Evolutionary conservation across 306 rosid species (phyloP), one percentile per base, ranked within the genome.

Genomic region (Geum urbanum): DNA sequence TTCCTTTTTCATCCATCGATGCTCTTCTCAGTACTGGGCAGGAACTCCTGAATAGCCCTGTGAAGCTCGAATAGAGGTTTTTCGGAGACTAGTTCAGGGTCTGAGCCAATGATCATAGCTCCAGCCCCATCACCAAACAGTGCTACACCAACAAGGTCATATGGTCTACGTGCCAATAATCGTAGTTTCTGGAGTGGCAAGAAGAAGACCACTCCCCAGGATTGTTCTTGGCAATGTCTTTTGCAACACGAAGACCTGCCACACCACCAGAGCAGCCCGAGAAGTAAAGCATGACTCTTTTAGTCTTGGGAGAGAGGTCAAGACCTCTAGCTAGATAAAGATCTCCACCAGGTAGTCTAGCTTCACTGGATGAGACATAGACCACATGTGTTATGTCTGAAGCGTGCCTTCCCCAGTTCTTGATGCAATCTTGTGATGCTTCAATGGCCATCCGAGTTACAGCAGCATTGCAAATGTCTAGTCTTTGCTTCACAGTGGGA

Each of bases 261-360:
- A 88, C 99, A 4, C 99, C 99, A 11, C 99, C 96, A 0, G 97
- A 90, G 63, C 96, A 94, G n/a, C 97, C 99, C 19, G 65, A 72
- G 27, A 90, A 88, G 78, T 88, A 88, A 40, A 90, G 96, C 96
- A 87, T 44, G 76, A 79, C 69, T 19, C 98, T 64, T 73, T 78
- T 85, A 59, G 86, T 80, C 4, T 74, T 65, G 39, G 97, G 89
- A 68, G 41, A 51, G 52, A 94, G 87, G 62, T 91, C 96, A 6
- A 91, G 91, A 39, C 99, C 96, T 43, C 22, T 75, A 0, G 99
- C 94, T 15, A 94, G 77, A 79, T 82, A 86, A 55, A 94, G 83
- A 64, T 94, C 99, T 12, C 99, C 99, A 6, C 99, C 97, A 0
- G 97, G 99, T 19, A 94, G 73, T 63, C 97, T 77, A 16, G 89